Evolutionary conservation across 73 alveolate genomes (phyloP), one percentile per base, ranked within the genome.

Genomic region (Stentor coeruleus): DNA sequence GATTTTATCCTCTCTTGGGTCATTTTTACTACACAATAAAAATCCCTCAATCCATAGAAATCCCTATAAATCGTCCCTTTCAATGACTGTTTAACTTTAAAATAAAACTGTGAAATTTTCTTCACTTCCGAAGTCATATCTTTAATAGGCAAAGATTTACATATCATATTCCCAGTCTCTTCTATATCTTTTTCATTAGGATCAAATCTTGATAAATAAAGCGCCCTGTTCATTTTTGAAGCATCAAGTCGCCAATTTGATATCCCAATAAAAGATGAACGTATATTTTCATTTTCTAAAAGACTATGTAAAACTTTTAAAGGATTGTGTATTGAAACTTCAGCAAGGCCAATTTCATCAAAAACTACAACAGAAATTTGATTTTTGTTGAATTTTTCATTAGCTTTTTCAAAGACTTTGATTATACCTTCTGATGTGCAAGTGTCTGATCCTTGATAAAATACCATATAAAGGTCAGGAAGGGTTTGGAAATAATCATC

Each of bases 171-270:
- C 3, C 92, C 94, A 30, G 94, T 88, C 74, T 72, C 74, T 66
- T 80, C 85, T 73, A 90, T 83, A 49, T 90, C 96, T 58, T 90
- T 88, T 36, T 83, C 83, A 77, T 83, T 85, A 82, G 84, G 88
- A 73, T 90, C 93, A 31, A 91, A 84, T 59, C 91, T 90, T 28
- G 93, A 81, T 75, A 90, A 82, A 26, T 86, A 87, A 76, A 87
- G 72, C 59, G 91, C 93, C 77, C 96, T 83, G 81, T 90, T 90
- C 58, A 87, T 82, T 87, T 90, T 90, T 42, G 93, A 86, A 3
- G 94, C 93, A 83, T 90, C 96, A 26, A 85, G 49, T 0, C 87
- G 6, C 40, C 89, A 85, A 82, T 85, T 82, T 31, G 91, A 81
- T 82, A 81, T 82, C 14, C 81, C 91, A 3, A 85, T 82, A 85